phyloP scores from a whole-genome alignment of 1,284 basidiomycete species.

The Cryptococcus jaspeensis region DNA sequence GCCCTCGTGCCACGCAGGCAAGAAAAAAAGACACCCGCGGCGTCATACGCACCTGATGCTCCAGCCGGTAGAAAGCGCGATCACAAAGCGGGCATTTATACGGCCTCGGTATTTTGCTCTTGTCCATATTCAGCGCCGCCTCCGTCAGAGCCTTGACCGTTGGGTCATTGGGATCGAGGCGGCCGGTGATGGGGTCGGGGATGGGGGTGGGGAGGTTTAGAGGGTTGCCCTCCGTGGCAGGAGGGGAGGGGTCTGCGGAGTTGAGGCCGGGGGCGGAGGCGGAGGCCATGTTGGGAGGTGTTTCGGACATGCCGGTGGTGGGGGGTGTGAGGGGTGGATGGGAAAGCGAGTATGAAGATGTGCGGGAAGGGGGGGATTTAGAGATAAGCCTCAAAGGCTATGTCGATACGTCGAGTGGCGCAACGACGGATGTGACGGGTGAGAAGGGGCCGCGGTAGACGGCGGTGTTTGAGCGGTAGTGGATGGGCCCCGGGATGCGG shows the following conservation, averaged over 20 bases:
- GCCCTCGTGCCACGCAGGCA: too few species aligned
- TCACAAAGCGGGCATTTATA: constrained; percentile 96
- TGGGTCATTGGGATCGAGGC: constrained; percentile 53
- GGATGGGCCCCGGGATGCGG: not conserved
- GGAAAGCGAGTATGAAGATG: not conserved
- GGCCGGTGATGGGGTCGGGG: constrained; percentile 51
- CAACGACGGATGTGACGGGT: too few species aligned
- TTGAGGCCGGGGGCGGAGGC: not conserved
- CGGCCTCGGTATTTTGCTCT: constrained; percentile 65
- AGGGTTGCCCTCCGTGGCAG: constrained; percentile 9
- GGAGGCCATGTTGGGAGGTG: constrained; percentile 14
- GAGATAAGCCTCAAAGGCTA: too few species aligned
- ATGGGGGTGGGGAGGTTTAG: constrained; percentile 26
- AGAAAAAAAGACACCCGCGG: too few species aligned
- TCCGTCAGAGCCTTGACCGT: constrained; percentile 52
- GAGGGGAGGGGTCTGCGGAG: not conserved
- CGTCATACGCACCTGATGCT: constrained; percentile 71
- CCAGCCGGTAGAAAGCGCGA: constrained; percentile 82
- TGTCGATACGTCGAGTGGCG: too few species aligned
- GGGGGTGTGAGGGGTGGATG: not conserved
- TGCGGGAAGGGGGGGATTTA: too few species aligned
- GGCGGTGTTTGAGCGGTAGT: not conserved
- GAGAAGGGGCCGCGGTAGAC: not conserved
- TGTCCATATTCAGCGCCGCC: constrained; percentile 54
- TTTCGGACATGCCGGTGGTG: constrained; percentile 9